Conservation (phyloP, 768 basidiomycete species). For the Lentinula edodes region DNA sequence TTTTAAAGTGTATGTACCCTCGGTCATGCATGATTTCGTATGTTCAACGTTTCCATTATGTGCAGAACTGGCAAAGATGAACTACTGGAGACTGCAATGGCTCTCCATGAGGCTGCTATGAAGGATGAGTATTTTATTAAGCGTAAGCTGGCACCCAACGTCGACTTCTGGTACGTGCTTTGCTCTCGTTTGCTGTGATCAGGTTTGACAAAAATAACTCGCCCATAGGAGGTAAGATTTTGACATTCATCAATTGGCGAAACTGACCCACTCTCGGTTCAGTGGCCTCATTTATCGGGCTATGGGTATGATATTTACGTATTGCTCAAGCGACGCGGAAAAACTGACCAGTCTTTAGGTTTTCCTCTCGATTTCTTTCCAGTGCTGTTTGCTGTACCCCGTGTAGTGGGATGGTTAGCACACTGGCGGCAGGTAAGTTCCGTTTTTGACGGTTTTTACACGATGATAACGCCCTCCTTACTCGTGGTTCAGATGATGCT, state of each 20-base stretch:
- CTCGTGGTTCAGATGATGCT: conserved; percentile 72
- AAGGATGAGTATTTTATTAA: conserved; percentile 86
- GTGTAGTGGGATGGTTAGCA: conserved; percentile 90
- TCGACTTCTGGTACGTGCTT: conserved; percentile 75
- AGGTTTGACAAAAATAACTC: background rate
- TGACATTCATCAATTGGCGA: background rate
- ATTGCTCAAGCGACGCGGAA: background rate
- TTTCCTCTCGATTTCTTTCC: conserved; percentile 96
- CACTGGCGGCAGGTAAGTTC: conserved; percentile 78
- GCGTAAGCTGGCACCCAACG: conserved; percentile 81
- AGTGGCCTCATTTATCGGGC: conserved; percentile 89
- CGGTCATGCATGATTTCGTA: background rate
- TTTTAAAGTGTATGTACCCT: conserved; percentile 68
- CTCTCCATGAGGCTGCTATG: conserved; percentile 82
- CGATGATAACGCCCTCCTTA: background rate
- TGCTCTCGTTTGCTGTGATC: background rate
- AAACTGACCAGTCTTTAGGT: conserved; percentile 35
- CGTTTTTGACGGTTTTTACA: background rate
- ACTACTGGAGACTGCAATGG: conserved; percentile 85
- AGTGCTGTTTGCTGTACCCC: conserved; percentile 86
- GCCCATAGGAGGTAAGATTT: conserved; percentile 48
- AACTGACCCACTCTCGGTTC: conserved; percentile 11
- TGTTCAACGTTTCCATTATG: background rate
- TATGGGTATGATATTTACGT: conserved; percentile 55
- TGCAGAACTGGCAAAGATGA: conserved; percentile 79